Evolutionary conservation across 2,329 filamentous ascomycete species (phyloP).

Genomic region (Colletotrichum agaves): DNA sequence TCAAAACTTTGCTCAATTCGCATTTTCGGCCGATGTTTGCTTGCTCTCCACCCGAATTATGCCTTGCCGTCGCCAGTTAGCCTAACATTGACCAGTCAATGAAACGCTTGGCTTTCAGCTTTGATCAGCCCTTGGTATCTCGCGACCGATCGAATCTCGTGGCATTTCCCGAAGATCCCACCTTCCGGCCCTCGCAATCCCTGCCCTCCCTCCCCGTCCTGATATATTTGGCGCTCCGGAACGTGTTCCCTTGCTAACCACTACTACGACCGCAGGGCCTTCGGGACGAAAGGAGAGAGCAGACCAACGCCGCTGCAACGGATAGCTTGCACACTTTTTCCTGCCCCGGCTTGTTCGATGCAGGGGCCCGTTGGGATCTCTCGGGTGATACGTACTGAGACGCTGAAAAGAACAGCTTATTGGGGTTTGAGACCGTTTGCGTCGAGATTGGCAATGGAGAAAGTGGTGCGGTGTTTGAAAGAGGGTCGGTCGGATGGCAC

Average conservation of each 20-base stretch:
- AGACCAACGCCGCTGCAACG: background rate
- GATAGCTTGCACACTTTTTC: too few species aligned
- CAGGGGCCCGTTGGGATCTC: background rate
- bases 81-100: background rate
- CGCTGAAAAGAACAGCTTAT: too few species aligned
- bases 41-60: constrained; percentile 1
- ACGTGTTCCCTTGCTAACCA: too few species aligned
- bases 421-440: too few species aligned
- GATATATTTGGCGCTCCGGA: too few species aligned
- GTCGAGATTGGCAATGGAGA: too few species aligned
- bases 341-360: background rate
- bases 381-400: too few species aligned
- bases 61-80: background rate
- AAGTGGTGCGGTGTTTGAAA: too few species aligned
- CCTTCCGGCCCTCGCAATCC: too few species aligned
- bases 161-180: too few species aligned
- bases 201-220: background rate
- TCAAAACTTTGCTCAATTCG: constrained; percentile 10
- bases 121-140: background rate
- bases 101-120: constrained; percentile 16
- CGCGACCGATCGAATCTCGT: background rate
- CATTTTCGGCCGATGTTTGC: constrained; percentile 9
- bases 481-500: too few species aligned
- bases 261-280: background rate
- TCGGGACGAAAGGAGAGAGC: background rate